Evolutionary conservation across 2,329 filamentous ascomycete species (phyloP), one percentile per base, ranked within the genome.

Genomic region (Xylariaceae sp.): DNA sequence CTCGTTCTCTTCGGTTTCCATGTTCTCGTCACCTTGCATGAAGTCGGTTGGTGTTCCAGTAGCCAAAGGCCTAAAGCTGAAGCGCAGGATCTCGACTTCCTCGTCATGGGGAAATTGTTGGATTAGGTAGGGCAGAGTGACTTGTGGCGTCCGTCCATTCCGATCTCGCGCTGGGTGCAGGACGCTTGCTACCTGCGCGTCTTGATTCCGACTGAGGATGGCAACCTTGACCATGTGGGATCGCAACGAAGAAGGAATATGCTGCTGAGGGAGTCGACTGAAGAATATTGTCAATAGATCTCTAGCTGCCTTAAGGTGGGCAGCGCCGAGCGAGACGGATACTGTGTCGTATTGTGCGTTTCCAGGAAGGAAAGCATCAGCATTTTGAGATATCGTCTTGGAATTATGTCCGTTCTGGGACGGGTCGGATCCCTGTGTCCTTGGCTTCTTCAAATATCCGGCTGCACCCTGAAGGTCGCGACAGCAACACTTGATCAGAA

Each of bases 151-250:
- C 55, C 81, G 75, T 39, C 85, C 80, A 63, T 83, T 77, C 61
- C 80, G 73, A 62, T 83, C 74, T 54, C 82, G 71, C 67, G 84
- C 81, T 1, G 90, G 89, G 66, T 94, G 90, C 51, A 96, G 73
- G 11, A 95, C 83, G 65, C 89, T 92, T 6, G 90, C 83, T 11
- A 94, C 63, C 79, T 96, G 88, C 39, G 87, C 86, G 31, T 84
- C 75, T 62, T 83, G 84, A 65, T 85, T 77, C 51, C 78, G 76
- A 5, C 76, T 80, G 18, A 96, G 71, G 48, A 96, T 86, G 17
- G 89, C 87, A 2, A 88, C 89, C 56, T 88, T 86, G 62, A 96
- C 90, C 54, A 96, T 76, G 43, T 89, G 81, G 11, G 84, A 80
- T 45, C 92, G 85, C 17, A 89, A 65, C 2, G 86, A 81, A 9